Evolutionary conservation across 306 rosid genomes (phyloP), one percentile per base, ranked within the genome.

Genomic region (Sicyos baderoa): DNA sequence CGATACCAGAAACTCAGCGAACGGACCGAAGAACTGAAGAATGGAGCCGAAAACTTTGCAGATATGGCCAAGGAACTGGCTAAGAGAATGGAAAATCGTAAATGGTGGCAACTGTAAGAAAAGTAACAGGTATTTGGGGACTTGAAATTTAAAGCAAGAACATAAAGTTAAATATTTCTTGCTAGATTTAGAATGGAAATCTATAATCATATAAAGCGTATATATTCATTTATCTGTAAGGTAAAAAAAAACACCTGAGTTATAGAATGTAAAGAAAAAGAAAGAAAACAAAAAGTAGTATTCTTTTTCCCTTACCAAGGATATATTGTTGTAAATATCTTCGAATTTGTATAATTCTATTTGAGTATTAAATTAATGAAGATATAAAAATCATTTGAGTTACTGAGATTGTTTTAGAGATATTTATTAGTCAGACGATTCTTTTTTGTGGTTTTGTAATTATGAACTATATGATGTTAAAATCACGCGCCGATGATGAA

Each of bases 71-170:
- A 68, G 54, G 93, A 92, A 79, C 86, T 89, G 13, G 86, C 88
- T 54, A 86, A 84, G 78, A 83, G 78, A 74, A 84, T 89, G 92
- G 96, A 89, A 84, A 88, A 81, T 79, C 92, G 92, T 44, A 89
- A 92, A 83, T 89, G 97, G 97, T 91, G 97, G 96, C 90, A 92
- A 55, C 62, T 89, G 74, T 89, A 77, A 81, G 76, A 18, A 22
- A 57, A 67, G 44, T 18, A 53, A 67, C 49, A 76, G 79, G 64
- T 29, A 23, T 3, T 32, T 27, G 51, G 50, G 22, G 14, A 48
- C 13, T 45, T 27, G 0, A 1, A 13, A 47, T 40, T 40, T 7
- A 32, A n/a, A 32, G 17, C 32, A 8, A 5, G 27, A 50, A 29
- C 27, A 40, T 40, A 10, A 35, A 50, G 25, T 69, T 11, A 0